Base-by-base conservation (phyloP, 257 asterid species). In the Fraxinus excelsior region DNA sequence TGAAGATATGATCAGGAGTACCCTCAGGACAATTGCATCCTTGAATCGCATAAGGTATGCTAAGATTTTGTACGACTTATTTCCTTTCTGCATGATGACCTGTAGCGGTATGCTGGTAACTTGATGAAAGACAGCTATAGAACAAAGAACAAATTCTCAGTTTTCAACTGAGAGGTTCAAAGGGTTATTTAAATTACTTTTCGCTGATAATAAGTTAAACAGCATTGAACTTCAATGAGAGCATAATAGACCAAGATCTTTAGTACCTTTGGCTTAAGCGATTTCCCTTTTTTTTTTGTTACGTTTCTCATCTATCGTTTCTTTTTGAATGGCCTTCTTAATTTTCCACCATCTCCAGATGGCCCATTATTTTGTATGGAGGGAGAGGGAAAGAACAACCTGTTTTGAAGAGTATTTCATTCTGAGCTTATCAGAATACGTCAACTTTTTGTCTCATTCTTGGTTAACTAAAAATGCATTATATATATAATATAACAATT, bases 1-100 rank as follows among this genome's bases (percentile, higher is more conserved):
- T 78, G 99, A 96, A 80, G 99, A 93, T 86, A 96, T 96, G 99
- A 92, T 96, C 79, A 87, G 97, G 64, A 96, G 97, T 82, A 97
- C 99, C 80, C 97, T 96, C 73, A 90, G 98, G 29, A 93, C 92
- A 32, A 93, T 96, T 78, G 94, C 98, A 70, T 90, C 99, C 80
- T 88, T 96, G 88, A 91, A 92, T 66, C 97, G 94, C 73, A 96
- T 92, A 78, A 90, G 98, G 99, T 96, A 83, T 66, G 29, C 19
- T 76, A 12, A 19, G 23, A 37, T 75, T 84, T 74, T 53, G 71
- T 76, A 40, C 19, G 29, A 58, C 26, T 34, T 49, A 31, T 18
- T 19, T 40, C 16, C 10, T 44, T 76, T 68, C 75, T 69, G 18
- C 65, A 42, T 0, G 2, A 9, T 11, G 28, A 49, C 60, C 28